Evolutionary conservation across 2,329 filamentous ascomycete species (phyloP).

Genomic region (Didymella segeticola): DNA sequence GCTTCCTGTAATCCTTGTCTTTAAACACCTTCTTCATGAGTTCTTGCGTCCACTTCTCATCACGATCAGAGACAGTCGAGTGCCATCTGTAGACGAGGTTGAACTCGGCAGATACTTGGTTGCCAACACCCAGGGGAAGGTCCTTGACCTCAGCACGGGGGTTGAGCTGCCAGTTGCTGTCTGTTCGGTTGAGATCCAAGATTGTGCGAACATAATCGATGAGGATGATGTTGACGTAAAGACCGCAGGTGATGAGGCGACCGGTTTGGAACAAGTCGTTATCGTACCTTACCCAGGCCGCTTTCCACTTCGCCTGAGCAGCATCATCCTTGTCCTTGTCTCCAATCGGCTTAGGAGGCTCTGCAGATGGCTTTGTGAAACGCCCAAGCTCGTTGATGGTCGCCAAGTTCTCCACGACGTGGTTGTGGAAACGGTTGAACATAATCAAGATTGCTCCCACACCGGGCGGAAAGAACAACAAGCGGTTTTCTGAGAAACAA

Average conservation of each 20-base stretch:
- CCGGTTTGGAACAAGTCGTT: slow-evolving; percentile 61
- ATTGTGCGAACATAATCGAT: slow-evolving; percentile 63
- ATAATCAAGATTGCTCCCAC: slow-evolving; percentile 72
- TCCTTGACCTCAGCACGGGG: slow-evolving; percentile 71
- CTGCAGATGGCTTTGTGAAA: slow-evolving; percentile 69
- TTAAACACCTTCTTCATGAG: slow-evolving; percentile 52
- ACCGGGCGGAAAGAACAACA: slow-evolving; percentile 71
- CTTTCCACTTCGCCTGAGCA: slow-evolving; percentile 36
- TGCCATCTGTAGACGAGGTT: slow-evolving; percentile 90
- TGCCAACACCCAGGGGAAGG: slow-evolving; percentile 75
- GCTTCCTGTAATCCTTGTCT: slow-evolving; percentile 58
- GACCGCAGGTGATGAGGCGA: slow-evolving; percentile 59
- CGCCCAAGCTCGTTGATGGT: slow-evolving; percentile 84
- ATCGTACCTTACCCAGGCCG: slow-evolving; percentile 47
- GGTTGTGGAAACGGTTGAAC: slow-evolving; percentile 82
- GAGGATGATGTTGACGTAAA: slow-evolving; percentile 62
- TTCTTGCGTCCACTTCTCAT: slow-evolving; percentile 81
- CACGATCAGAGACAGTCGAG: slow-evolving; percentile 75
- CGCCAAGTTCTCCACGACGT: slow-evolving; percentile 78
- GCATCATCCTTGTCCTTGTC: slow-evolving; percentile 53
- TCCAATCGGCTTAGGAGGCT: slow-evolving; percentile 29
- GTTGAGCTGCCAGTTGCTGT: slow-evolving; percentile 82
- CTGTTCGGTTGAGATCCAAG: slow-evolving; percentile 67
- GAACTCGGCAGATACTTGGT: slow-evolving; percentile 86
- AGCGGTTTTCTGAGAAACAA: slow-evolving; percentile 70